Evolutionary conservation across 108 stramenopile genomes (phyloP).

Genomic region (Pseudonitzschia delicatissima): DNA sequence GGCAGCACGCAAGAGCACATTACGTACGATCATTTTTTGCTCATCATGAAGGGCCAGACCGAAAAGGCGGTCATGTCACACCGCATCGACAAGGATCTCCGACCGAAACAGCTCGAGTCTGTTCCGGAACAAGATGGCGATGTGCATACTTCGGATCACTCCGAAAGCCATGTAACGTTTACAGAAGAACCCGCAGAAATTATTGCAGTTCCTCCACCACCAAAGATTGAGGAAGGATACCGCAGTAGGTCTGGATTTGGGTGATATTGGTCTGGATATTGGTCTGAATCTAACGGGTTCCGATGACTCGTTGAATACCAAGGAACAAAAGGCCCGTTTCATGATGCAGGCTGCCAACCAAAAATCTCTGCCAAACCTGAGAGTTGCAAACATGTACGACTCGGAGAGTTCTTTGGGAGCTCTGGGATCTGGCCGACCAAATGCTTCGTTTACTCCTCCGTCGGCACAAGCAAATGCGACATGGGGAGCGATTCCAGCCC

Average conservation of each 20-base stretch:
- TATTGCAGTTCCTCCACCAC: too few relatives aligned
- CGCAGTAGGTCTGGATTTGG: too few relatives aligned
- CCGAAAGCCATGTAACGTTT: too few relatives aligned
- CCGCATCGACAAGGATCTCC: slow-evolving; percentile 7
- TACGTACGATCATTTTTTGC: slow-evolving; percentile 76
- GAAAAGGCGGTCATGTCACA: slow-evolving; percentile 20
- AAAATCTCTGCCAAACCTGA: slow-evolving; percentile 19
- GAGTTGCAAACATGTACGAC: slow-evolving; percentile 13
- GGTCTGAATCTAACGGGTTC: too few relatives aligned
- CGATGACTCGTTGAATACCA: too few relatives aligned
- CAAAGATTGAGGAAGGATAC: too few relatives aligned
- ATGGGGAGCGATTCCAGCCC: too few relatives aligned
- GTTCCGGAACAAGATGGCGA: slow-evolving; percentile 3
- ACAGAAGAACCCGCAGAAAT: too few relatives aligned
- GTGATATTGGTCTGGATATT: too few relatives aligned
- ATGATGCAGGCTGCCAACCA: neutral
- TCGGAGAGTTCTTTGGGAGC: neutral
- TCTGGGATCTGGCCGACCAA: too few relatives aligned
- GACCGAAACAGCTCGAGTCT: slow-evolving; percentile 8
- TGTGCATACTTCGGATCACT: neutral
- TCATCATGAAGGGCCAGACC: slow-evolving; percentile 87
- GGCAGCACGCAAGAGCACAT: slow-evolving; percentile 60
- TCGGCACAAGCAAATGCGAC: too few relatives aligned
- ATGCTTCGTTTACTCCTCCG: slow-evolving; percentile 50
- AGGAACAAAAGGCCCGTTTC: neutral